Evolutionary conservation across 2,329 filamentous ascomycete species (phyloP), one percentile per base, ranked within the genome.

Genomic region (Aspergillus texensis): DNA sequence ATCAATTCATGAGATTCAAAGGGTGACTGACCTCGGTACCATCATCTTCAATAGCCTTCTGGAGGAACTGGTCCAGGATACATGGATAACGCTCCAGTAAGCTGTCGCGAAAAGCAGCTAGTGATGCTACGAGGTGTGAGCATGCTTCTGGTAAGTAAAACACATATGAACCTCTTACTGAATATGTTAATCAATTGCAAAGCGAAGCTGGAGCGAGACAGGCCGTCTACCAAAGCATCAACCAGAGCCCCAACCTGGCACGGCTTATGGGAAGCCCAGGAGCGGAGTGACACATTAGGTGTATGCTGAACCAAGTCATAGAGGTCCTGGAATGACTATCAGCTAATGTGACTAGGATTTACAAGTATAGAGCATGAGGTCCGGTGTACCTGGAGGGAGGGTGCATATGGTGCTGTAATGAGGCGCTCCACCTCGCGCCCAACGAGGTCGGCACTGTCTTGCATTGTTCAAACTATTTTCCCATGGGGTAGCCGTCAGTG

Each of bases 181-280:
- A 88, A 79, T 43, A 68, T 72, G n/a, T 79, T 73, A 45, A 88
- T 72, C 32, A 88, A 76, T 34, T 79, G 75, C 61, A 87, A 68
- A 6, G 84, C 80, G 64, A 83, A 83, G 4, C 81, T 77, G 74
- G 84, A 86, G 53, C 81, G 78, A 39, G 82, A 79, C 41, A 88
- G 72, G 30, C 81, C 82, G 63, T 84, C 80, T 34, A 83, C 71
- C n/a, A 86, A 68, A 39, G 75, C 74, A n/a, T 74, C 75, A 16
- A 79, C 78, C 26, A 88, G 73, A 26, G 75, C 72, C 12, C 75
- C 73, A 53, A 86, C 72, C 57, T 83, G 81, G 69, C 85, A 87
- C 32, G 79, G 78, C 62, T 85, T 82, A 21, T 74, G 78, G 39
- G 78, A 71, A 3, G 83, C 79, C 81, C 84, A 87, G 28, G 72